phyloP scores from a whole-genome alignment of 306 rosid genomes.

The Inga laurina region DNA sequence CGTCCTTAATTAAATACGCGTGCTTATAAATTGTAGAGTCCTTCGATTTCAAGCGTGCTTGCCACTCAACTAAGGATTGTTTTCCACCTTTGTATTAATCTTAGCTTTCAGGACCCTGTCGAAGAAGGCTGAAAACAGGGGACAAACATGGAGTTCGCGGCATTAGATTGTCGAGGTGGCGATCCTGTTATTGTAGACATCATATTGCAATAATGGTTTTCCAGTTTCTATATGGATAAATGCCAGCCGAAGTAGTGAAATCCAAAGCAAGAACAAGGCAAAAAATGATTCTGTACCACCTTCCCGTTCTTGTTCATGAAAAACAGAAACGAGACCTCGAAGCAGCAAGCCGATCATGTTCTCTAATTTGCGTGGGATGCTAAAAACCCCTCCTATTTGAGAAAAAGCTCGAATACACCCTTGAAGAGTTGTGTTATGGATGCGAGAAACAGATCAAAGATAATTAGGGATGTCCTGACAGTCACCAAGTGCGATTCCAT shows the following conservation, averaged over 20 bases:
- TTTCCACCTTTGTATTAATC: not conserved
- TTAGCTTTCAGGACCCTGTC: not conserved
- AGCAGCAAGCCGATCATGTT: slow-evolving; percentile 57
- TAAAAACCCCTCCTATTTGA: slow-evolving; percentile 64
- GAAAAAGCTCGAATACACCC: slow-evolving; percentile 73
- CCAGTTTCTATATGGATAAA: slow-evolving; percentile 30
- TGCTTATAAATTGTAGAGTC: not conserved
- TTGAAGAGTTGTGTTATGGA: slow-evolving; percentile 79
- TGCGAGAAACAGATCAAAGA: slow-evolving; percentile 71
- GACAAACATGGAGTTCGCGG: slow-evolving; percentile 31
- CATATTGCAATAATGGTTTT: slow-evolving; percentile 28
- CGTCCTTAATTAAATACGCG: not conserved
- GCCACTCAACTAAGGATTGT: not conserved
- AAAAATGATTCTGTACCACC: not conserved
- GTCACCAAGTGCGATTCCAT: slow-evolving; percentile 47
- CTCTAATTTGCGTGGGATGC: slow-evolving; percentile 76
- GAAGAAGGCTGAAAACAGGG: not conserved
- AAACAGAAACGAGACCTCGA: slow-evolving; percentile 24
- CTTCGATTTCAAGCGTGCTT: too few relatives aligned
- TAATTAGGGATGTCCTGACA: slow-evolving; percentile 63
- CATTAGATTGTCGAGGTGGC: not conserved
- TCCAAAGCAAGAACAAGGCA: not conserved
- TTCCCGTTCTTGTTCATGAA: slow-evolving; percentile 3
- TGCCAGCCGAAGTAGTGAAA: slow-evolving; percentile 25
- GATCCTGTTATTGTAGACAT: slow-evolving; percentile 14